Evolutionary conservation across 768 basidiomycete genomes (phyloP), one percentile per base, ranked within the genome.

Genomic region (Boletus vinaceobasis): DNA sequence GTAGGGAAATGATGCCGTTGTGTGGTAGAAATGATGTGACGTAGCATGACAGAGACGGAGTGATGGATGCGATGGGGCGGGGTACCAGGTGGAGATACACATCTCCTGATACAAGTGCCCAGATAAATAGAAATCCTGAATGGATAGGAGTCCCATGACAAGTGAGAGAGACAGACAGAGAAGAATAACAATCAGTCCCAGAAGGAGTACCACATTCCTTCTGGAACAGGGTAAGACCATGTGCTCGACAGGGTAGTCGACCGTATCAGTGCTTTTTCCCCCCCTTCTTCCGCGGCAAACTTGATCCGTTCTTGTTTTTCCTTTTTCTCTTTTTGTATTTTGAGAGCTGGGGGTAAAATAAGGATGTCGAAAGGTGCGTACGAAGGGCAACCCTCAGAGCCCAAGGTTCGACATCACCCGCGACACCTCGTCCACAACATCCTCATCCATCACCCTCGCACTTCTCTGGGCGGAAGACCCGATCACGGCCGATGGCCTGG

Each of bases 351-450:
- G 61, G 48, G 56, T 45, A 56, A 58, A 45, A 44, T 32, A 39
- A 45, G 27, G 35, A 36, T 39, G 57, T 54, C 49, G 27, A 52
- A 47, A 21, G 57, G 48, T 43, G 56, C 17, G 44, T 45, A 53
- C 60, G 60, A 58, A 57, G 63, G 57, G 43, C 40, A 13, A 48
- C 31, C 27, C 31, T 70, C 73, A 87, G 57, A 87, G 74, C 48
- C 86, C 85, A 60, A 88, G 78, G 69, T 85, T 89, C 59, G 87
- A 86, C 64, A 90, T 87, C 61, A 89, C 87, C 56, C 87, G 79
- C 39, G 88, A 84, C 52, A 89, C 84, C 63, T 89, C 87, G 52
- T 87, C 85, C 51, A 82, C 78, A 26, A 74, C 74, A 43, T 82
- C 83, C 37, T 83, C 85, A 40, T 86, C 85, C 53, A 71, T 60